Conservation (phyloP, 768 basidiomycete genomes). For the Tylopilus intermedius region DNA sequence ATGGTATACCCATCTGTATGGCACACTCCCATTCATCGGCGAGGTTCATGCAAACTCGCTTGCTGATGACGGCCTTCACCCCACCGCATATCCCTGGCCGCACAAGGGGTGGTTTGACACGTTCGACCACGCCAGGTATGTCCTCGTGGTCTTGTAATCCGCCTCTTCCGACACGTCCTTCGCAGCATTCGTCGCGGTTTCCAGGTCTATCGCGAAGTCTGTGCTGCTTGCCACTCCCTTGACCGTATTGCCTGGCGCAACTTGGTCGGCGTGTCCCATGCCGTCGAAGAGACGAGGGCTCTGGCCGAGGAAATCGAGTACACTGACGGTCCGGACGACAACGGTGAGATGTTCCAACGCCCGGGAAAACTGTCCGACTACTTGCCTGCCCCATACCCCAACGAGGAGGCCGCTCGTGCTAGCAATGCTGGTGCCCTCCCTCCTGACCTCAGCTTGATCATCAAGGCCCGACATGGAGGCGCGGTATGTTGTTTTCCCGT, state of each 20-base stretch:
- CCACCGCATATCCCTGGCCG: constrained; percentile 82
- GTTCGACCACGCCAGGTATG: constrained; percentile 94
- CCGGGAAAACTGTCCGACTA: constrained; percentile 99
- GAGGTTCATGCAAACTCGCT: constrained; percentile 91
- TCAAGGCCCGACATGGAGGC: constrained; percentile 96
- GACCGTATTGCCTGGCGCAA: constrained; percentile 99
- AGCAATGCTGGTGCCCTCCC: constrained; percentile 93
- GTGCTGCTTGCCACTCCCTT: constrained; percentile 97
- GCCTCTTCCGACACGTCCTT: constrained; percentile 8
- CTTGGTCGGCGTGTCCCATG: constrained; percentile 96
- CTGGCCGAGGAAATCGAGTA: constrained; percentile 99
- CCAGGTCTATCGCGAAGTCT: constrained; percentile 98
- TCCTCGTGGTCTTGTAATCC: constrained; percentile 17
- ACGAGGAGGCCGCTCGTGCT: constrained; percentile 95
- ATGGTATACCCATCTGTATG: constrained; percentile 96
- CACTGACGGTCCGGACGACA: constrained; percentile 87
- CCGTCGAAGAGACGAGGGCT: constrained; percentile 78
- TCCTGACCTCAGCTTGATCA: constrained; percentile 94
- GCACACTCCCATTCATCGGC: constrained; percentile 80
- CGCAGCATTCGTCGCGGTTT: constrained; percentile 89
- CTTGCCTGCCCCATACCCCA: constrained; percentile 91
- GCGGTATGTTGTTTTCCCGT: constrained; percentile 54
- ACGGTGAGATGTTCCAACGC: constrained; percentile 98
- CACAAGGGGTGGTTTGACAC: constrained; percentile 85
- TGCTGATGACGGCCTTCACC: constrained; percentile 92